Evolutionary conservation across 495 filamentous ascomycete species (phyloP), one percentile per base, ranked within the genome.

Genomic region (Paragyromitra xinjiangensis): DNA sequence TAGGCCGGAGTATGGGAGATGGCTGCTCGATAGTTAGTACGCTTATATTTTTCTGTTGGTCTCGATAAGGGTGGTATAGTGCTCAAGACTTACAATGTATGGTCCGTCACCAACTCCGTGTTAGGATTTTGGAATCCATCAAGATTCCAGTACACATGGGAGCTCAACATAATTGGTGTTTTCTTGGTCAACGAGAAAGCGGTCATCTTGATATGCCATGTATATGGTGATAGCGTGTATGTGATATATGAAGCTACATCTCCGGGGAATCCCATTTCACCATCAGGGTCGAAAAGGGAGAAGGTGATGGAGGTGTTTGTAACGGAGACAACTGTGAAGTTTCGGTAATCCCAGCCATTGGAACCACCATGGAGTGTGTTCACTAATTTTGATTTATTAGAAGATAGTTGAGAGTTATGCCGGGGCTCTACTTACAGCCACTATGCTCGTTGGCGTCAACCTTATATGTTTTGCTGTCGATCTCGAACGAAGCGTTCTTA

Each of bases 91-190:
- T 39, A 53, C 63, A 95, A 83, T 62, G 86, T 89, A 81, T 95
- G 88, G 73, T 93, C 89, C 78, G 92, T 88, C 75, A 92, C 89
- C 16, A 87, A 82, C 44, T 87, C 84, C 51, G 89, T 88, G 58
- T 84, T 78, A 0, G 88, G 87, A 78, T 89, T 86, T 71, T 83
- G 86, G 85, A 92, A 95, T 5, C 88, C 93, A 79, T 94, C 93
- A 59, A 95, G 87, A 84, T 94, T 94, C 91, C 92, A 94, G 85
- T 94, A 96, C 71, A 92, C 89, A 85, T 93, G 91, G 77, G 92
- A 92, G 68, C 85, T 86, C 45, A 95, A 88, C 87, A 93, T 91
- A 83, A 93, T 84, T 53, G 83, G 83, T 77, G 83, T 86, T 19
- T 82, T 82, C 19, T 88, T 84, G n/a, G 84, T 85, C 34, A 87